These are phyloP conservation scores for Pseudognaphalium luteoalbum DNA, from an alignment of 129 eudicot species.

Conservation along the genomic window DNA sequence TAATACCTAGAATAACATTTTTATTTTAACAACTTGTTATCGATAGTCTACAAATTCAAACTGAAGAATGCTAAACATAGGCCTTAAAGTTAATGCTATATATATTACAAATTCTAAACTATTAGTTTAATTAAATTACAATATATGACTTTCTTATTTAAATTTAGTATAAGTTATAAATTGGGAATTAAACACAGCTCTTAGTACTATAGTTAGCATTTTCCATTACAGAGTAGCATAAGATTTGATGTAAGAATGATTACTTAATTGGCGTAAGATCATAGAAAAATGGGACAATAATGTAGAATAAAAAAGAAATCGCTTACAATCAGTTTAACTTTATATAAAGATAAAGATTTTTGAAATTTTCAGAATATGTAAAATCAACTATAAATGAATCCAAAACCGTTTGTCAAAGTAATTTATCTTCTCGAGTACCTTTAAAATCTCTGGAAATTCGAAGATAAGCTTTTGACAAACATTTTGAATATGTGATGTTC, in stretches of 20 bases:
- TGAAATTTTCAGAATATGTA: background rate
- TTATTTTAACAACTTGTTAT: no score
- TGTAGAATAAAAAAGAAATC: background rate
- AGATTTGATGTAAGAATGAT: background rate
- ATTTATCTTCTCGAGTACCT: background rate
- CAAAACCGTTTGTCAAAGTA: background rate
- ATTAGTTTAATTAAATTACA: no score
- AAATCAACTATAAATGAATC: background rate
- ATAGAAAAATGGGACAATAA: background rate
- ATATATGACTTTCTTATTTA: no score
- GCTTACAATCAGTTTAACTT: background rate
- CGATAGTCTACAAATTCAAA: no score
- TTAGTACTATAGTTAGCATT: no score
- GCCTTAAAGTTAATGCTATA: no score
- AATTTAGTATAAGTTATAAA: no score
- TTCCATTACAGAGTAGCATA: background rate
- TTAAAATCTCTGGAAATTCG: background rate
- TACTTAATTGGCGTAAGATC: background rate
- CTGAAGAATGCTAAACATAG: no score
- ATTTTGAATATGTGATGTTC: constrained; percentile 22
- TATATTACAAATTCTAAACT: no score
- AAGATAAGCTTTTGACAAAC: constrained; percentile 9
- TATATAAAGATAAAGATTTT: constrained; percentile 9
- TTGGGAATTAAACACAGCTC: no score
- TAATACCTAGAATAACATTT: no score